A percentile compares a stretch with the other conserved stretches of the same genome.
These are phyloP conservation scores for Plasmodium berghei DNA, from an alignment of 169 alveolate genomes.

Conservation along the genomic window DNA sequence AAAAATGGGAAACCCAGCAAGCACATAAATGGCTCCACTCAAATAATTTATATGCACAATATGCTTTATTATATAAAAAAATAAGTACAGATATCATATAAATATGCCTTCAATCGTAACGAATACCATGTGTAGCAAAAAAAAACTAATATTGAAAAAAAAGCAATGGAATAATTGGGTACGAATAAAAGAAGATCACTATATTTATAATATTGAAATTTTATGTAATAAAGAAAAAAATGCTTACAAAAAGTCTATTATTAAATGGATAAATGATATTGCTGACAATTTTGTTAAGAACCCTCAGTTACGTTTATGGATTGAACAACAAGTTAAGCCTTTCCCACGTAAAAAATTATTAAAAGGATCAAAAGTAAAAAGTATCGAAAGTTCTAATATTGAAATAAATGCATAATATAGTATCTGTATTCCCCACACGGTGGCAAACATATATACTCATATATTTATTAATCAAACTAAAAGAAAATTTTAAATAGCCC, in stretches of 20 bases:
- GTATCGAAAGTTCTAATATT: too few species aligned
- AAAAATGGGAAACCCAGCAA: conserved; percentile 1
- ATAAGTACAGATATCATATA: not conserved
- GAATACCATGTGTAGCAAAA: not conserved
- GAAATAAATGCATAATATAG: too few species aligned
- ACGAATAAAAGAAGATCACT: not conserved
- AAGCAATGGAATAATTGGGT: not conserved
- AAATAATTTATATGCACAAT: conserved; percentile 6
- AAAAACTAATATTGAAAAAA: not conserved
- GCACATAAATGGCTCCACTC: conserved; percentile 6
- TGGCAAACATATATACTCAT: too few species aligned
- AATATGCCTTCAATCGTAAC: not conserved
- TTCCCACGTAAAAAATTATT: too few species aligned
- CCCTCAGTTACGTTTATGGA: not conserved
- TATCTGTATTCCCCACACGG: too few species aligned
- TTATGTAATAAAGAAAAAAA: not conserved
- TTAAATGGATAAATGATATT: not conserved
- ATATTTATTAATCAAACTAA: too few species aligned
- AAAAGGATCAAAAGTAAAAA: too few species aligned
- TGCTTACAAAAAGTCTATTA: not conserved
- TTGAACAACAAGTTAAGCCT: not conserved
- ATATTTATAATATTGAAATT: not conserved
- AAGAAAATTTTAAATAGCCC: too few species aligned
- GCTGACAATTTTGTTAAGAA: not conserved
- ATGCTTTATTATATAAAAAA: not conserved